A percentile compares a stretch with the other conserved stretches of the same genome.
phyloP scores from a whole-genome alignment of 495 filamentous ascomycete species.

The Penicillium longicatenatum region DNA sequence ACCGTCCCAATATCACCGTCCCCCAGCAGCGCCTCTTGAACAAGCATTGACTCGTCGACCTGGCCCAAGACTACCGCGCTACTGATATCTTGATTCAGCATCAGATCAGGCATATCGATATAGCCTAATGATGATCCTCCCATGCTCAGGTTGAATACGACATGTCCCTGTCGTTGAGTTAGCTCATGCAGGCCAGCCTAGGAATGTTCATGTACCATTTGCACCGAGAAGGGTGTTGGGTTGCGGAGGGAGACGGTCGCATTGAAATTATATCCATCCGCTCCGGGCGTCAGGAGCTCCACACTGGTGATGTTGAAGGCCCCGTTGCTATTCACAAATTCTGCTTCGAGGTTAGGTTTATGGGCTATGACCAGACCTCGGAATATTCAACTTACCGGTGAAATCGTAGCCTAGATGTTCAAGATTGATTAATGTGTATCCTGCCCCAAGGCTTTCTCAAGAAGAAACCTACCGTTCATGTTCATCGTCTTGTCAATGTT shows the following conservation, averaged over 20 bases:
- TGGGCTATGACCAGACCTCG: not conserved
- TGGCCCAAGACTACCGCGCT: constrained; percentile 23
- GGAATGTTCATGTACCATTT: constrained; percentile 23
- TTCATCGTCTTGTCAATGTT: constrained; percentile 33
- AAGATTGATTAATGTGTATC: not conserved
- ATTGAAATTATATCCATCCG: constrained; percentile 36
- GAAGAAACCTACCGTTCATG: constrained; percentile 17
- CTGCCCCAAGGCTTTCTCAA: not conserved
- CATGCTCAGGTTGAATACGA: constrained; percentile 33
- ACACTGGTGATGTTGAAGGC: constrained; percentile 32
- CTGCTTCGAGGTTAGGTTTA: constrained; percentile 10
- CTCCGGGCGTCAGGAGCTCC: constrained; percentile 20
- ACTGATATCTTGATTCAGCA: constrained; percentile 15
- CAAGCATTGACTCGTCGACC: constrained; percentile 22
- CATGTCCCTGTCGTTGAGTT: constrained; percentile 22
- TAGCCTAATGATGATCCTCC: constrained; percentile 26
- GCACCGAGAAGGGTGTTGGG: constrained; percentile 26
- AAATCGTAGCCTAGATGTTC: constrained; percentile 26
- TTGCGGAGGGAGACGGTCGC: constrained; percentile 30
- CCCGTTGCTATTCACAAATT: constrained; percentile 24
- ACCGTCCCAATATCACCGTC: constrained; percentile 21
- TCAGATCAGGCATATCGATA: constrained; percentile 31
- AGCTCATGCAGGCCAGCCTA: not conserved
- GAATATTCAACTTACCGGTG: constrained; percentile 18
- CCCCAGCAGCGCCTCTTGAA: constrained; percentile 22